Base-by-base conservation (phyloP, 306 rosid species). In the Cucurbita maxima region DNA sequence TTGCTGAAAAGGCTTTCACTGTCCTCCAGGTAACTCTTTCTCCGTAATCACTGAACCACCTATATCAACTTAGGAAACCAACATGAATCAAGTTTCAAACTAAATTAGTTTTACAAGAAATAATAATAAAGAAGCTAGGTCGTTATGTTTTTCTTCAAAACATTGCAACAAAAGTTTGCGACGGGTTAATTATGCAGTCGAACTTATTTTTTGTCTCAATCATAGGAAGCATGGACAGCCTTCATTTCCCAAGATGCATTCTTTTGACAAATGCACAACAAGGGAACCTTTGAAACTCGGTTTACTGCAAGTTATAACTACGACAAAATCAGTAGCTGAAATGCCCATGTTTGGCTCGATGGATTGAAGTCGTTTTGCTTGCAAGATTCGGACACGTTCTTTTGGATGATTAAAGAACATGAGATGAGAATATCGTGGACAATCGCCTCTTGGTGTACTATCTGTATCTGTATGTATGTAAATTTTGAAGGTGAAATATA, bases 211-310 rank as follows among this genome's bases (percentile, higher is more conserved):
- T 47, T 84, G 75, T 62, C 0, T 3, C 19, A 77, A 36, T 60
- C 78, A 75, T 80, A 92, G 98, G 92, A 88, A 78, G 98, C 98
- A 44, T 92, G 98, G 98, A 79, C 91, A 20, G 72, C 85, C 40
- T 90, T 88, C 82, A 79, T 88, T 77, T 88, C 96, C 71, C 79
- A 82, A 83, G 96, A 90, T 71, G 89, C 88, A 60, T 83, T 76
- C 81, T 50, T 86, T 71, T 79, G 61, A 80, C 58, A 59, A 75
- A 82, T 1, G 76, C 71, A 75, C 22, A 58, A 13, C 40, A 1
- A 1, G 70, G 64, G 47, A 55, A 59, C 67, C 56, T 59, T 72
- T n/a, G 74, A 59, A 71, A 45, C 58, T 75, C 72, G 68, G 54
- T 76, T 82, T 15, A 61, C 22, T 63, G 52, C 50, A 9, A 14